These are phyloP conservation scores for Wickerhamomyces queroliae DNA, from an alignment of 805 yeast species.

Conservation along the genomic window DNA sequence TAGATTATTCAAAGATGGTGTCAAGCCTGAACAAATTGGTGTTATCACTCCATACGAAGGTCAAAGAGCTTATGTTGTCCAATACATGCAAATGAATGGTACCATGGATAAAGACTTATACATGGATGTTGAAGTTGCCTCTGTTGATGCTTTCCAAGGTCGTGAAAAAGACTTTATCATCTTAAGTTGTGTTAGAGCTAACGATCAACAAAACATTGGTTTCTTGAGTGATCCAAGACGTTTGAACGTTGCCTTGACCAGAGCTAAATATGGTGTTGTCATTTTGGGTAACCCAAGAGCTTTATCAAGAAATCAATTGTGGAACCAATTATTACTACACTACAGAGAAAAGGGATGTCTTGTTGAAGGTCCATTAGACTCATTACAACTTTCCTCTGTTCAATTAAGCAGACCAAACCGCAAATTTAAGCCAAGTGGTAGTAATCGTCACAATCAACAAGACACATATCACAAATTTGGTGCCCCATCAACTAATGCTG, in stretches of 20 bases:
- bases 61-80: constrained; percentile 76
- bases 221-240: constrained; percentile 83
- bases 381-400: constrained; percentile 65
- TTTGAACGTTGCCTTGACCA: constrained; percentile 81
- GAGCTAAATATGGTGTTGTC: constrained; percentile 79
- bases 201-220: constrained; percentile 69
- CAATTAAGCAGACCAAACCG: constrained; percentile 33
- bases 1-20: constrained; percentile 67
- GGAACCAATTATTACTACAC: constrained; percentile 75
- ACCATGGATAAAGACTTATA: constrained; percentile 60
- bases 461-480: constrained; percentile 5
- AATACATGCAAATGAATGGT: constrained; percentile 71
- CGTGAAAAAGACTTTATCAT: constrained; percentile 80
- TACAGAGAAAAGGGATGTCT: constrained; percentile 81
- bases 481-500: constrained; percentile 11
- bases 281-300: constrained; percentile 83
- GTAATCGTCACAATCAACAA: neutral
- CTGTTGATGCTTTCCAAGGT: constrained; percentile 96
- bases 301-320: constrained; percentile 60
- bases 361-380: constrained; percentile 85
- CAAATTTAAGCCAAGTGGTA: constrained; percentile 8
- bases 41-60: constrained; percentile 94
- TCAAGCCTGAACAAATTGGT: constrained; percentile 79
- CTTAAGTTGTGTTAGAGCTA: constrained; percentile 78
- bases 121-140: constrained; percentile 75